These are phyloP conservation scores for Fragosphaeria purpurea DNA, from an alignment of 2,329 filamentous ascomycete genomes.

Conservation along the genomic window DNA sequence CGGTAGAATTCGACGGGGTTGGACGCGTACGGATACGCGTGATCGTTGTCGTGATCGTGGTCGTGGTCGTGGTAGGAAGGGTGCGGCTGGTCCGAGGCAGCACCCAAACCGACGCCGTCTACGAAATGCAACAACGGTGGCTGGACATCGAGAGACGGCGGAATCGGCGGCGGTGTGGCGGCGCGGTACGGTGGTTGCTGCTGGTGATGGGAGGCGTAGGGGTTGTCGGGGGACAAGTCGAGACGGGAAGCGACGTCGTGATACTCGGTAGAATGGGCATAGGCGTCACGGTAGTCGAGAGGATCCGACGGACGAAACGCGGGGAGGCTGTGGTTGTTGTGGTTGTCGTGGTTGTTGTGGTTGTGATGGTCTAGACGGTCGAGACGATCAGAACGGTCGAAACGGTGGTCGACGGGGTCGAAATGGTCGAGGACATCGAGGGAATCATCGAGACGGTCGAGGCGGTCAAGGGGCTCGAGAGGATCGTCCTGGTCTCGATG, in stretches of 20 bases:
- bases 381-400: slow-evolving; percentile 18
- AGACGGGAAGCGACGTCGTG: background rate
- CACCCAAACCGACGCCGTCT: background rate
- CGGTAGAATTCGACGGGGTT: slow-evolving; percentile 14
- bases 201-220: slow-evolving; percentile 12
- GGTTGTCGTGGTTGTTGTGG: background rate
- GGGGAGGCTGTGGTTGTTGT: background rate
- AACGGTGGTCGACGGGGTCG: slow-evolving; percentile 12
- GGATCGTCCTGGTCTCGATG: slow-evolving; percentile 34
- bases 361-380: slow-evolving; percentile 15
- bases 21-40: too few species aligned
- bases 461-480: slow-evolving; percentile 12
- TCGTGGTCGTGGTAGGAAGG: slow-evolving; percentile 11
- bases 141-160: slow-evolving; percentile 4
- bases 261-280: too few species aligned
- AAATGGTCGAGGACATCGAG: background rate
- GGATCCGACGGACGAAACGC: background rate
- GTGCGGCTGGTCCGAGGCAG: background rate
- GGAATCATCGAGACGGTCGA: slow-evolving; percentile 13
- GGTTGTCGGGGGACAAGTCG: slow-evolving; percentile 4
- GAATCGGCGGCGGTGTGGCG: slow-evolving; percentile 3
- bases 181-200: slow-evolving; percentile 8
- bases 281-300: too few species aligned
- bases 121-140: background rate
- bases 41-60: background rate